phyloP scores from a whole-genome alignment of 2,329 filamentous ascomycete genomes.

The Aspergillaceae sp. region DNA sequence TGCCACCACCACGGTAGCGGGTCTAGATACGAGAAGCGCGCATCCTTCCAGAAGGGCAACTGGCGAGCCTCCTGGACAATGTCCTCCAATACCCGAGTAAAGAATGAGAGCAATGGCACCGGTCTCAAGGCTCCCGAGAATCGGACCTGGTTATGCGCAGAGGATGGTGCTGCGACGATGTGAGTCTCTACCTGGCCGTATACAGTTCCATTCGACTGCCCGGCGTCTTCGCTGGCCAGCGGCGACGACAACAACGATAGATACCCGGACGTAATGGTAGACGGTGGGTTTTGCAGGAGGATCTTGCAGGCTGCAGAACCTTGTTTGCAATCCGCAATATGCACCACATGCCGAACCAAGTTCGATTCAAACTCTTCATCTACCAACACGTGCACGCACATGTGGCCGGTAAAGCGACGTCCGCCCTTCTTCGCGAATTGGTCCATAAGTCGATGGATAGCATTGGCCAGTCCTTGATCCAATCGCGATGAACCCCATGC shows the following conservation, averaged over 20 bases:
- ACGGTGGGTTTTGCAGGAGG: slow-evolving; percentile 23
- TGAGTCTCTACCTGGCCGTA: slow-evolving; percentile 1
- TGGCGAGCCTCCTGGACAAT: slow-evolving; percentile 21
- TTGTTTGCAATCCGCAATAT: slow-evolving; percentile 25
- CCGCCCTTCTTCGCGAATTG: slow-evolving; percentile 46
- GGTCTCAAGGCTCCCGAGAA: too few relatives aligned
- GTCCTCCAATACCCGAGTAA: slow-evolving; percentile 12
- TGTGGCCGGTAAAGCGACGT: slow-evolving; percentile 54
- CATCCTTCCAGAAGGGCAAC: slow-evolving; percentile 47
- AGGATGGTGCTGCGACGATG: background rate
- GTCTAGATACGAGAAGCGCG: slow-evolving; percentile 47
- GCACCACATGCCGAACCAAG: slow-evolving; percentile 25
- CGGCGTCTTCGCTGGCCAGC: slow-evolving; percentile 5
- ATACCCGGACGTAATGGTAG: slow-evolving; percentile 19
- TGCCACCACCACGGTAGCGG: slow-evolving; percentile 51
- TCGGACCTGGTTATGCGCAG: too few relatives aligned
- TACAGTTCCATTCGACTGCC: slow-evolving; percentile 6
- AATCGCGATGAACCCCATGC: slow-evolving; percentile 55
- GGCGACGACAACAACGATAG: slow-evolving; percentile 14
- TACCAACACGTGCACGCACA: slow-evolving; percentile 64
- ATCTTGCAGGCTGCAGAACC: slow-evolving; percentile 18
- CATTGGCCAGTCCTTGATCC: slow-evolving; percentile 45
- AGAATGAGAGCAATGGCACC: background rate
- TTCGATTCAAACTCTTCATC: slow-evolving; percentile 33
- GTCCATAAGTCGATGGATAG: slow-evolving; percentile 59